Base-by-base conservation (phyloP, 2,329 filamentous ascomycete species). In the Talaromyces islandicus region DNA sequence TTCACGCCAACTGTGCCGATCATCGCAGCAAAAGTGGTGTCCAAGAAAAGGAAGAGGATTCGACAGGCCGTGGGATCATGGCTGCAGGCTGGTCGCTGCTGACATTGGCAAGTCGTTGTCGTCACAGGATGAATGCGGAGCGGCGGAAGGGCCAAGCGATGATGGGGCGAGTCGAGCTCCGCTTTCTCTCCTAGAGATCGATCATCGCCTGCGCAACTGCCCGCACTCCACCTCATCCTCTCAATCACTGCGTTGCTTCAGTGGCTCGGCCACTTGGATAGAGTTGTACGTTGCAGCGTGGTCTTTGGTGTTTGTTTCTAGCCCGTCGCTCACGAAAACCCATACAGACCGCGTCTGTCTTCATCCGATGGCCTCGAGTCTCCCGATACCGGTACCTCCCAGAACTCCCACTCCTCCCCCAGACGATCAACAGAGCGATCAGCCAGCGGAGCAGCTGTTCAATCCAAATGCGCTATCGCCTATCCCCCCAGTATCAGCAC, bases 351-450 rank as follows among this genome's bases (percentile, higher is more conserved):
- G 17, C 59, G 17, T 11, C 43, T 46, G 19, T 21, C 41, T 21
- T 4, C 21, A 21, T 46, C 21, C 61, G 50, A 89, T 88, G 86
- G 84, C 84, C 64, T 81, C 84, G 61, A 78, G 78, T 65, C 78
- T 85, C 64, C 82, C 84, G 56, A 80, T 85, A 63, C 84, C 84
- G 60, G 72, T 81, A 48, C 85, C 84, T 62, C 85, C 86, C 59
- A 80, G 84, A 66, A 87, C 86, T 32, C 85, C 85, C 12, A 87
- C 86, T 66, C 86, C 86, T 65, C 85, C 85, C 64, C 80, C 82
- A 68, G 81, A 84, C 64, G 77, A 81, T 65, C 68, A 38, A 5
- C 54, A 60, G 32, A 24, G 7, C 19, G 35, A n/a, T 50, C 21
- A 32, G 25, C 59, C 70, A 64, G 66, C 74, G 14, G 68, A 65